Base-by-base conservation (phyloP, 164 flowering plant genomes). In the Platanus orientalis region DNA sequence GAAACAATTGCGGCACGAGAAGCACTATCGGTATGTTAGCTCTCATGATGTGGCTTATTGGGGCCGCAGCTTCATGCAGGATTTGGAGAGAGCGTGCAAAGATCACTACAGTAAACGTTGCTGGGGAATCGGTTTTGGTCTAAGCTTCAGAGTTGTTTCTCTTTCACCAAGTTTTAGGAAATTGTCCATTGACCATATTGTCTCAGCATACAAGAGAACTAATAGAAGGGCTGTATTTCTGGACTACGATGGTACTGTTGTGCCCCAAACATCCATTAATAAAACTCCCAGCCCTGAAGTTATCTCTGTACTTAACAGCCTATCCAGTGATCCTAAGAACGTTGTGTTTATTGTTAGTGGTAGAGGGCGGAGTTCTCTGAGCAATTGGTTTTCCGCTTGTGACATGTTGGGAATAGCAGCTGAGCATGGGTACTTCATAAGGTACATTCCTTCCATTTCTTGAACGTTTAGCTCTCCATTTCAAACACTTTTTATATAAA, bases 271-370 rank as follows among this genome's bases (percentile, higher is more conserved):
- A n/a, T 79, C 88, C 6, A 79, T 89, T 40, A 63, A 40, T 28
- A 86, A 80, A 69, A 19, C 57, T 21, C 96, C 89, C 3, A 76
- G 81, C 66, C 68, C 80, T 17, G 92, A 86, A 62, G 85, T 89
- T 30, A 69, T 83, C 24, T 68, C 80, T 52, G 54, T 78, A 27
- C 63, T 89, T n/a, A 82, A 71, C 65, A 61, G 66, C 45, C 81
- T 89, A 6, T 75, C 86, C 67, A 68, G 56, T 50, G 90, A 86
- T 74, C 80, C 90, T 7, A 83, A 80, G 58, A 89, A 89, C 74
- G 82, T 83, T 1, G 87, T 86, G 25, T 86, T 86, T 64, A 82
- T 89, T 69, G 89, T 89, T 32, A 89, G 96, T 65, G 96, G 96
- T 21, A 82, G 96, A 62, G 87, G 86, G 5, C 76, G 76, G 60